Percentiles rank a stretch among this genome's conserved stretches.
Conservation (phyloP, 352 stramenopile species). For the Phytophthora citrophthora region DNA sequence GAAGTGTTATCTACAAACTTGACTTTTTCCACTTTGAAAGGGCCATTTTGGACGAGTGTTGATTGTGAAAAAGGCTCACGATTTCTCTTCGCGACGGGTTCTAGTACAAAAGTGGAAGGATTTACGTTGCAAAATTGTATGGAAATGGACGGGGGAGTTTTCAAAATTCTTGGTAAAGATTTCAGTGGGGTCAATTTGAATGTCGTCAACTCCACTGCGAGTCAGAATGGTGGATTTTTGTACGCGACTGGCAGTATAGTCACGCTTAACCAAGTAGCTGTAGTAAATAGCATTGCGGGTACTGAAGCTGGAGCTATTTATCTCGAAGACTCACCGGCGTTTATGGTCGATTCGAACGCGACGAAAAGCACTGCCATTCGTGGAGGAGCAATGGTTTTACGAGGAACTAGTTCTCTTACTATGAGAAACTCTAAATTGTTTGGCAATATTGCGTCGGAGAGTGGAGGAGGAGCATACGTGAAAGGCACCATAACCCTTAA, state of each 20-base stretch:
- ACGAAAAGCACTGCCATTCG: slow-evolving; percentile 24
- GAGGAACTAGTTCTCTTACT: slow-evolving; percentile 12
- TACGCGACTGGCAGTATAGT: slow-evolving; percentile 24
- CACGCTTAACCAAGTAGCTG: slow-evolving; percentile 16
- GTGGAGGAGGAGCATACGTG: slow-evolving; percentile 26
- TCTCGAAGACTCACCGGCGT: slow-evolving; percentile 19
- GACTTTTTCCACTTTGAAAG: slow-evolving; percentile 51
- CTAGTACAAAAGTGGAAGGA: slow-evolving; percentile 38
- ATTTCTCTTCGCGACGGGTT: slow-evolving; percentile 13
- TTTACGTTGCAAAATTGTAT: slow-evolving; percentile 50
- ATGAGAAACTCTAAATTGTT: slow-evolving; percentile 6
- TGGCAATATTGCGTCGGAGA: slow-evolving; percentile 28
- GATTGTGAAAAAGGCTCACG: slow-evolving; percentile 38
- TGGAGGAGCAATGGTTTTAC: slow-evolving; percentile 37
- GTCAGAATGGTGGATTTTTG: slow-evolving; percentile 33
- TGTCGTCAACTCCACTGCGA: slow-evolving; percentile 9
- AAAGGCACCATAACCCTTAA: slow-evolving; percentile 16
- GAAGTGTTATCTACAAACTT: slow-evolving; percentile 22
- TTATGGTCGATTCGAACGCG: slow-evolving; percentile 30
- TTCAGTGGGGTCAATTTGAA: slow-evolving; percentile 31
- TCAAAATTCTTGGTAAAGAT: slow-evolving; percentile 23
- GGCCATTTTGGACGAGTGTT: slow-evolving; percentile 54
- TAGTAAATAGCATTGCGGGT: slow-evolving; percentile 18
- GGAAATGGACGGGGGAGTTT: slow-evolving; percentile 23
- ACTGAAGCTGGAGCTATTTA: slow-evolving; percentile 43